A percentile compares a stretch with the other conserved stretches of the same genome.
These are phyloP conservation scores for Gaeumannomyces sp. DNA, from an alignment of 2,329 filamentous ascomycete genomes.

Conservation along the genomic window DNA sequence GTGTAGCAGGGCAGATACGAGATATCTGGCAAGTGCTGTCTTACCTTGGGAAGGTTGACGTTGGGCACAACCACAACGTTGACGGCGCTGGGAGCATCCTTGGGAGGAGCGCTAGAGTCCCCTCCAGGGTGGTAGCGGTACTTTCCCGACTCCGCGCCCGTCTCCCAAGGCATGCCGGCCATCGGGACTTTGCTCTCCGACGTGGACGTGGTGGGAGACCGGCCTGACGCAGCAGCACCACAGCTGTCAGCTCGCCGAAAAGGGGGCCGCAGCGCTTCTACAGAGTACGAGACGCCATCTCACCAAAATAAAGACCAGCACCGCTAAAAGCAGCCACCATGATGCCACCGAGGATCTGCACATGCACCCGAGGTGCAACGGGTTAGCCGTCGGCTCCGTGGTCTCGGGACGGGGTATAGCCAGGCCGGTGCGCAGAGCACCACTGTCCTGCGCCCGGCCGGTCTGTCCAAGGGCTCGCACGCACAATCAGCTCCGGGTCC, in stretches of 20 bases:
- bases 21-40: conserved; percentile 16
- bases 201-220: conserved; percentile 76
- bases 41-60: conserved; percentile 84
- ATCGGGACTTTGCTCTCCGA: conserved; percentile 75
- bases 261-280: conserved; percentile 5
- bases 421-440: not conserved
- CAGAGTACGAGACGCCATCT: conserved; percentile 17
- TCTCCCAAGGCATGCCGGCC: conserved; percentile 90
- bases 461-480: conserved; percentile 22
- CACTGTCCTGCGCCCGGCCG: not conserved
- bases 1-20: not conserved
- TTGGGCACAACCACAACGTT: conserved; percentile 93
- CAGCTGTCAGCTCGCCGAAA: not conserved
- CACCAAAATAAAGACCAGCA: conserved; percentile 86
- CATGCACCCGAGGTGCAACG: not conserved
- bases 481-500: conserved; percentile 41
- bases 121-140: conserved; percentile 81
- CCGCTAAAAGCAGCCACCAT: conserved; percentile 85
- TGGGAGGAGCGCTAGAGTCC: conserved; percentile 66
- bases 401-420: not conserved
- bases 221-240: conserved; percentile 48
- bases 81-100: conserved; percentile 89
- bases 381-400: not conserved
- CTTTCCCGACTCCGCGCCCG: conserved; percentile 56
- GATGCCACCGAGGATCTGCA: conserved; percentile 80